Evolutionary conservation across 2,329 filamentous ascomycete genomes (phyloP).

Genomic region (Penicillium sp.): DNA sequence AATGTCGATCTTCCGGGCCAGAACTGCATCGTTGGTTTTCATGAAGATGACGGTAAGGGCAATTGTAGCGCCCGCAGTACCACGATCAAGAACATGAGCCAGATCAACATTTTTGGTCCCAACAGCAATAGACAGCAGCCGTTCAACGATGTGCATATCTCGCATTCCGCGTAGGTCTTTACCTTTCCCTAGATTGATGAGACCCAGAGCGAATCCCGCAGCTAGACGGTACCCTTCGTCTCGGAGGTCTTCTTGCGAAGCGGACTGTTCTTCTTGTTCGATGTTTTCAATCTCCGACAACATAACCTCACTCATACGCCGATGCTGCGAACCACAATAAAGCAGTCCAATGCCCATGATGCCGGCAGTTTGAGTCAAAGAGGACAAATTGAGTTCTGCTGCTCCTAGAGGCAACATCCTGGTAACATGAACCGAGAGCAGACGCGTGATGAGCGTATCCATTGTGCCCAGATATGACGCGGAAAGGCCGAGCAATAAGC

Average conservation of each 20-base stretch:
- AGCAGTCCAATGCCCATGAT: conserved; percentile 96
- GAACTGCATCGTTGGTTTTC: conserved; percentile 87
- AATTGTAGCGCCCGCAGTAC: conserved; percentile 89
- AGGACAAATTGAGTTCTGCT: conserved; percentile 90
- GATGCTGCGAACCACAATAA: conserved; percentile 93
- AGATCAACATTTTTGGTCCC: conserved; percentile 88
- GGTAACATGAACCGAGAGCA: conserved; percentile 94
- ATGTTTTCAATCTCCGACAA: conserved; percentile 93
- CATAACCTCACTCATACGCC: conserved; percentile 99
- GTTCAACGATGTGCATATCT: conserved; percentile 91
- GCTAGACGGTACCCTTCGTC: conserved; percentile 97
- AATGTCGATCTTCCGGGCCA: conserved; percentile 90
- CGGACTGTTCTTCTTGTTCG: conserved; percentile 73
- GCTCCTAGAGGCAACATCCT: conserved; percentile 90
- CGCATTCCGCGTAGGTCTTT: conserved; percentile 85
- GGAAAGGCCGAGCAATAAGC: conserved; percentile 86
- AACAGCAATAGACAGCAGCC: conserved; percentile 82
- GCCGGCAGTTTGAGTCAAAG: conserved; percentile 90
- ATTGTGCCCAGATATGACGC: conserved; percentile 96
- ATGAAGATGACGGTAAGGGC: conserved; percentile 92
- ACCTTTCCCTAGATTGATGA: conserved; percentile 93
- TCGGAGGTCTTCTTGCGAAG: conserved; percentile 74
- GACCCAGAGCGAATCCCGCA: conserved; percentile 88
- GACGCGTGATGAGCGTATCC: conserved; percentile 90
- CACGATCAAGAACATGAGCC: conserved; percentile 90